These are phyloP conservation scores for Crataegus laevigata DNA, from an alignment of 306 rosid genomes.

Conservation along the genomic window DNA sequence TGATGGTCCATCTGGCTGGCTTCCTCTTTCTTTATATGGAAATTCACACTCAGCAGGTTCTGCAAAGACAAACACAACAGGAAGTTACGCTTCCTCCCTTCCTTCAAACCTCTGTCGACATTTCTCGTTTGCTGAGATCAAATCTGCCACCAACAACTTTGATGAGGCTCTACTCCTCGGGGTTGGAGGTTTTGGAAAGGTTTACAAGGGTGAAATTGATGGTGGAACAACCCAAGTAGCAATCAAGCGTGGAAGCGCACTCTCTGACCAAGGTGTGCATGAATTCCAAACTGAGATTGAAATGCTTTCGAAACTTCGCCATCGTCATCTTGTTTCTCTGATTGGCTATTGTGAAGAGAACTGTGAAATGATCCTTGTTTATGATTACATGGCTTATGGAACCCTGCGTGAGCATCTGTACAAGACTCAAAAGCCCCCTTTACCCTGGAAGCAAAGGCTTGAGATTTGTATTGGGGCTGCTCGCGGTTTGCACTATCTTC, in stretches of 20 bases:
- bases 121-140: slow-evolving; percentile 94
- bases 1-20: slow-evolving; percentile 99
- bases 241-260: slow-evolving; percentile 93
- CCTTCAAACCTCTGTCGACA: slow-evolving; percentile 96
- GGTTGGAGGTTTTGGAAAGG: slow-evolving; percentile 98
- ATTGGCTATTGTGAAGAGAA: slow-evolving; percentile 96
- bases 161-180: slow-evolving; percentile 90
- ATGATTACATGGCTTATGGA: slow-evolving; percentile 91
- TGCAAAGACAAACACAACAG: slow-evolving; percentile 87
- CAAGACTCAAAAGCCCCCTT: slow-evolving; percentile 94
- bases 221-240: slow-evolving; percentile 80
- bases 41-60: slow-evolving; percentile 87
- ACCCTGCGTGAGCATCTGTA: slow-evolving; percentile 93
- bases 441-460: slow-evolving; percentile 99
- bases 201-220: slow-evolving; percentile 86
- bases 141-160: slow-evolving; percentile 83
- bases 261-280: slow-evolving; percentile 97
- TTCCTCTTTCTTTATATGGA: slow-evolving; percentile 88
- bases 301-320: slow-evolving; percentile 99
- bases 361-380: slow-evolving; percentile 96
- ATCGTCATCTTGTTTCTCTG: slow-evolving; percentile 92
- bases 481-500: slow-evolving; percentile 94
- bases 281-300: slow-evolving; percentile 98
- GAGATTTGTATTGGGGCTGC: slow-evolving; percentile 99
- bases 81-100: slow-evolving; percentile 82